Evolutionary conservation across 257 asterid genomes (phyloP).

Genomic region (Paraleonurus japonicus): DNA sequence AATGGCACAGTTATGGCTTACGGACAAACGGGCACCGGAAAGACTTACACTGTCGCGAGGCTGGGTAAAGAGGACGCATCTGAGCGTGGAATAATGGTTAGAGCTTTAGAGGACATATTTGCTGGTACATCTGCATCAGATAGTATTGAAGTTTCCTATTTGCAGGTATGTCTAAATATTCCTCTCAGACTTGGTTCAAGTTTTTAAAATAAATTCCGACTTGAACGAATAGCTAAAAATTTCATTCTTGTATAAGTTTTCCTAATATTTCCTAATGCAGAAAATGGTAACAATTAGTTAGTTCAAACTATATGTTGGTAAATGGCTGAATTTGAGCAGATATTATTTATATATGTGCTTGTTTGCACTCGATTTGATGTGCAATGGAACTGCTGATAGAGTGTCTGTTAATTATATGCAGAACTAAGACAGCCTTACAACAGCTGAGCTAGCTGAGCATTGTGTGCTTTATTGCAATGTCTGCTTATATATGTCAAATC

Average conservation of each 20-base stretch:
- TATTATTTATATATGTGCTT: too few species aligned
- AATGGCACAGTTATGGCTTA: slow-evolving; percentile 93
- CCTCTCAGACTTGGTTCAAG: not conserved
- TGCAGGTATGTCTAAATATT: slow-evolving; percentile 54
- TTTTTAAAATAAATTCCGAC: not conserved
- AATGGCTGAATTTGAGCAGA: not conserved
- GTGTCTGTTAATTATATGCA: too few species aligned
- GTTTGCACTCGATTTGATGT: too few species aligned
- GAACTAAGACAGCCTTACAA: too few species aligned
- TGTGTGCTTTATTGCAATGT: too few species aligned
- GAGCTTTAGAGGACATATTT: slow-evolving; percentile 83
- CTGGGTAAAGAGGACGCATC: slow-evolving; percentile 72
- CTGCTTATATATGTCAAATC: too few species aligned
- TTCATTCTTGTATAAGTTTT: too few species aligned
- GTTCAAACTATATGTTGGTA: not conserved
- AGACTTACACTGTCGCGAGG: slow-evolving; percentile 83
- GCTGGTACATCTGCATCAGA: slow-evolving; percentile 53
- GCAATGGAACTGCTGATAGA: too few species aligned
- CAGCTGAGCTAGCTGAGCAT: too few species aligned
- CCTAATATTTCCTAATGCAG: not conserved
- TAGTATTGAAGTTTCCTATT: slow-evolving; percentile 65
- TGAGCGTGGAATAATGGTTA: slow-evolving; percentile 90
- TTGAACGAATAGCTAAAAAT: not conserved
- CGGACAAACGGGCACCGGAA: slow-evolving; percentile 96
- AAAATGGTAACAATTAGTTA: not conserved